Percentiles rank a stretch among this genome's conserved stretches.
phyloP scores from a whole-genome alignment of 1,139 yeast genomes.

The Pneumocystis sp. region DNA sequence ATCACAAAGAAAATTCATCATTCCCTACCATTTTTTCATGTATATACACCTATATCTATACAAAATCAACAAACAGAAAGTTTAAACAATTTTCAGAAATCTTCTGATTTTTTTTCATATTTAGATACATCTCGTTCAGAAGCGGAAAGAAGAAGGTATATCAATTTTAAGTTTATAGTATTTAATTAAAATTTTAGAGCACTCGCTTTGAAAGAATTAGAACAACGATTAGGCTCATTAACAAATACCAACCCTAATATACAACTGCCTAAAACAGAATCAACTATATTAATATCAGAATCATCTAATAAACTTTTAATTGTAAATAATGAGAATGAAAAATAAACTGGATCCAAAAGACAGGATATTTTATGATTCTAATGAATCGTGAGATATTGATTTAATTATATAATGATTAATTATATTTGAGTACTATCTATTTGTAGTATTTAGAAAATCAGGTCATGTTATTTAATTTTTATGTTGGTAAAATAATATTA shows the following conservation, averaged over 20 bases:
- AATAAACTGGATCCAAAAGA: neutral
- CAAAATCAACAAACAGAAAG: conserved; percentile 33
- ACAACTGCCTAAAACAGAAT: neutral
- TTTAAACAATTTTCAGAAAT: conserved; percentile 22
- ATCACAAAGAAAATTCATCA: conserved; percentile 42
- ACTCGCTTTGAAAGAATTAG: neutral
- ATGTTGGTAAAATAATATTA: too few species aligned
- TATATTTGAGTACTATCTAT: neutral
- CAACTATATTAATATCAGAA: neutral
- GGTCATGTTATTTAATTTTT: neutral
- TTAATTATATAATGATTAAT: neutral
- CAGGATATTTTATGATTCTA: neutral
- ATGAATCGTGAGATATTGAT: neutral
- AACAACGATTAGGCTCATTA: conserved; percentile 1
- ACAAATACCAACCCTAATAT: neutral
- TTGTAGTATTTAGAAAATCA: neutral
- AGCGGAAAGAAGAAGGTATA: conserved; percentile 64
- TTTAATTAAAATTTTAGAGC: neutral
- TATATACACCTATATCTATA: conserved; percentile 38
- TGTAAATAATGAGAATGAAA: neutral
- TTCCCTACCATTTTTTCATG: conserved; percentile 35
- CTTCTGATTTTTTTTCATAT: conserved; percentile 15
- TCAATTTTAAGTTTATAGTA: neutral
- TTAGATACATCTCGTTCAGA: conserved; percentile 21
- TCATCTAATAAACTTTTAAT: neutral